Base-by-base conservation (phyloP, 768 basidiomycete genomes). In the Collybiopsis confluens region DNA sequence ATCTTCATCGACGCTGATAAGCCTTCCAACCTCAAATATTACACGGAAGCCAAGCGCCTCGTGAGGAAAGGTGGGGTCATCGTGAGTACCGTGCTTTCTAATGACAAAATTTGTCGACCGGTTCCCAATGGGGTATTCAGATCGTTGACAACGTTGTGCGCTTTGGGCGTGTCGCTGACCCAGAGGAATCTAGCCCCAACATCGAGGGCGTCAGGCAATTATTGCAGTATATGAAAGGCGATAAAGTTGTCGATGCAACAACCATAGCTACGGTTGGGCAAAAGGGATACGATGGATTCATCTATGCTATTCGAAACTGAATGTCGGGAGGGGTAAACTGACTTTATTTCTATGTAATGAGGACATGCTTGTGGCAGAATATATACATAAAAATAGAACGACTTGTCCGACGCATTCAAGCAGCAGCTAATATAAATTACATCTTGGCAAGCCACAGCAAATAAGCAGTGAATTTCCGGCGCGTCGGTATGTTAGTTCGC, bases 1-100 rank as follows among this genome's bases (percentile, higher is more conserved):
- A 73, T 74, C 2, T 90, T 88, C 72, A 85, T 88, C 57, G 86
- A 88, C 65, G 87, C 85, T 6, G 83, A 88, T 69, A 88, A 88
- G 62, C 64, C 68, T 3, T 73, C 71, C 37, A 83, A 82, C 56
- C 51, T 71, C 21, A 69, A 70, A 3, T 87, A 88, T 61, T 85
- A 83, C 67, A 68, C 64, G 1, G 76, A 87, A 56, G 80, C 79
- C 0, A 82, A 87, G 61, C 75, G 85, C 13, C 70, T 88, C 6
- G 72, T 81, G 0, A 71, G 79, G 45, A 73, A 74, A 38, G 81
- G 82, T 11, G 85, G 83, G 13, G 74, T 86, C 20, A 83, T 88
- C 53, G 82, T 81, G 59, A 56, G 79, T 73, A 8, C 9, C 18
- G 13, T 28, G 21, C 33, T 38, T 6, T 45, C 9, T 28, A 4